These are phyloP conservation scores for Patellifolia procumbens DNA, from an alignment of 179 eudicot genomes.

Conservation along the genomic window DNA sequence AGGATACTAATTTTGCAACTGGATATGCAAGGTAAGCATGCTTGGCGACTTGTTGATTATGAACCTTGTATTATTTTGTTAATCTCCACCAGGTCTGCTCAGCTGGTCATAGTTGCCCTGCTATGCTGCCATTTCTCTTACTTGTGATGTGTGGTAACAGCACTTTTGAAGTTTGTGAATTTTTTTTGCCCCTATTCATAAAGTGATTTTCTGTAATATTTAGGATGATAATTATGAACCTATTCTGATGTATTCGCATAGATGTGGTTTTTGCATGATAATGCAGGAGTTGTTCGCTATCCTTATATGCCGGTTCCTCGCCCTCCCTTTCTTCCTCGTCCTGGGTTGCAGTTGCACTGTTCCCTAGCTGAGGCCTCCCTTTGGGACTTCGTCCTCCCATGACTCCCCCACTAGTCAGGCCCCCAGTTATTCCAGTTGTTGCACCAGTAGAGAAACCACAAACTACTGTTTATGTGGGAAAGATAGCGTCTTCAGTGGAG, in stretches of 20 bases:
- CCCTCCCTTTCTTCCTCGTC: constrained; percentile 67
- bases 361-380: constrained; percentile 68
- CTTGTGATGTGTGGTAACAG: constrained; percentile 82
- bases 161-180: constrained; percentile 35
- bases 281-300: constrained; percentile 84
- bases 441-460: constrained; percentile 74
- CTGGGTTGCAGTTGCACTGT: constrained; percentile 51
- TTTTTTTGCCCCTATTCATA: constrained; percentile 21
- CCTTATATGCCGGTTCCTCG: constrained; percentile 61
- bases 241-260: constrained; percentile 68
- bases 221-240: constrained; percentile 27
- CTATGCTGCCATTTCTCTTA: constrained; percentile 73
- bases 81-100: constrained; percentile 73
- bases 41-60: constrained; percentile 51
- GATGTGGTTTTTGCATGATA: constrained; percentile 44
- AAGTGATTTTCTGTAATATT: not conserved
- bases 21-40: constrained; percentile 79
- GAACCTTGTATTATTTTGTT: constrained; percentile 48
- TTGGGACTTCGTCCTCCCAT: constrained; percentile 68
- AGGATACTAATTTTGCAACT: constrained; percentile 52
- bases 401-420: constrained; percentile 58
- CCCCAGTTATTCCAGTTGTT: constrained; percentile 49
- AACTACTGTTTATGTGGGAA: constrained; percentile 91
- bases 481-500: constrained; percentile 82
- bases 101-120: constrained; percentile 83